Evolutionary conservation across 2,329 filamentous ascomycete genomes (phyloP).

Genomic region (Paracorniculantispora psalliotae): DNA sequence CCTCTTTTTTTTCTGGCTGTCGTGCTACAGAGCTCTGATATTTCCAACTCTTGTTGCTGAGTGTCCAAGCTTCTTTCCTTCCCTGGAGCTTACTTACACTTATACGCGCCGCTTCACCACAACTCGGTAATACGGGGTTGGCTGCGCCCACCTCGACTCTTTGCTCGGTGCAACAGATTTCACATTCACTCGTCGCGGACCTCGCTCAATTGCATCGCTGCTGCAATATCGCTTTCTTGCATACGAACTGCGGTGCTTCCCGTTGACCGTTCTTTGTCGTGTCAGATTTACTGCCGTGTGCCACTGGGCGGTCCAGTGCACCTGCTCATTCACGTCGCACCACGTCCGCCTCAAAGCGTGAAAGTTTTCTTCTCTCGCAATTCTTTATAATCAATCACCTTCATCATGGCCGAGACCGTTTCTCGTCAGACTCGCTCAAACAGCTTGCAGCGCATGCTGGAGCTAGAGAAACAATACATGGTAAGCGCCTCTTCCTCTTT

Average conservation of each 20-base stretch:
- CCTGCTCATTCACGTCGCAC: constrained; percentile 10
- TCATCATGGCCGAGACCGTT: constrained; percentile 6
- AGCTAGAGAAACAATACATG: constrained; percentile 54
- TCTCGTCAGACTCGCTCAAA: constrained; percentile 30
- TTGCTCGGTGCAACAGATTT: background rate
- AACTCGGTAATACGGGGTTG: background rate
- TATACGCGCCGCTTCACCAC: constrained; percentile 3
- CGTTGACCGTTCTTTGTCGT: constrained; percentile 12
- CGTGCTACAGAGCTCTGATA: background rate
- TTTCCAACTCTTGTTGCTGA: background rate
- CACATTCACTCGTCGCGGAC: background rate
- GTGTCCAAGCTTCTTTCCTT: background rate
- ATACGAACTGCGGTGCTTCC: constrained; percentile 12
- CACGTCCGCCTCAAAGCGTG: background rate
- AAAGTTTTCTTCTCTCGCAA: background rate
- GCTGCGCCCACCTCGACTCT: background rate
- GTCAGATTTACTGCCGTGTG: constrained; percentile 2
- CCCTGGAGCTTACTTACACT: background rate
- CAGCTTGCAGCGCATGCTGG: constrained; percentile 55
- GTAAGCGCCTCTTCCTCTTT: constrained; percentile 34
- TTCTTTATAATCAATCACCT: background rate
- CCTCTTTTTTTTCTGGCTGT: background rate
- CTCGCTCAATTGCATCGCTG: background rate
- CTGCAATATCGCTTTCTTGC: constrained; percentile 9
- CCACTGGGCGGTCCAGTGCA: background rate